phyloP scores from a whole-genome alignment of 495 filamentous ascomycete species.

The Xylaria palmicola region DNA sequence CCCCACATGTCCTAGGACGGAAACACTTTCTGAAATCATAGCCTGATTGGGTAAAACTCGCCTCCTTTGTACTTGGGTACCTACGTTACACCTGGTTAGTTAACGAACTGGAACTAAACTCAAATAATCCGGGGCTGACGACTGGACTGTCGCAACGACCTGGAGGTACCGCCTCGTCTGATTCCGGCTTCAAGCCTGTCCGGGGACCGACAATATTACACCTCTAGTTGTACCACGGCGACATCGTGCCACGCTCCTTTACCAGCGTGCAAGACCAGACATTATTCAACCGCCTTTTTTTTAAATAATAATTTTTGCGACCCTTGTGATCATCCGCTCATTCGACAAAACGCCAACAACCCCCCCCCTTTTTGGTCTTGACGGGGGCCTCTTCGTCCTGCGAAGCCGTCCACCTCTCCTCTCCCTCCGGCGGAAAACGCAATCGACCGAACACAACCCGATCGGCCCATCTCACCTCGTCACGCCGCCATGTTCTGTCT shows the following conservation, averaged over 20 bases:
- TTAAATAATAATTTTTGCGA: too few species aligned
- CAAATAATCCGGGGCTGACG: too few species aligned
- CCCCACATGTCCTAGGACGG: not conserved
- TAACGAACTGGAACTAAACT: too few species aligned
- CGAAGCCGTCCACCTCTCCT: not conserved
- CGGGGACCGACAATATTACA: not conserved
- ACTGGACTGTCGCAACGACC: too few species aligned
- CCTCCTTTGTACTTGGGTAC: not conserved
- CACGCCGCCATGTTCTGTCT: slow-evolving; percentile 73
- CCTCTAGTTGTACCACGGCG: not conserved
- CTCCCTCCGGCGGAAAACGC: too few species aligned
- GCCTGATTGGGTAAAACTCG: not conserved
- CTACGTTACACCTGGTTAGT: not conserved
- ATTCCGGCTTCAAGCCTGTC: not conserved
- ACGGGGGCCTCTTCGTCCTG: not conserved
- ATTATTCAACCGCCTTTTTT: not conserved
- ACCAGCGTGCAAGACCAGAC: not conserved
- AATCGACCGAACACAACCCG: not conserved
- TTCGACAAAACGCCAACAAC: not conserved
- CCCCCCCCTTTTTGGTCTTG: not conserved
- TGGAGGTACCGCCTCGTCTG: not conserved
- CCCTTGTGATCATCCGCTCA: not conserved
- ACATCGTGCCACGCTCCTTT: not conserved
- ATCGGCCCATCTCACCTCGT: not conserved
- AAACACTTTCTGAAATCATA: not conserved